A percentile compares a stretch with the other conserved stretches of the same genome.
Conservation (phyloP, 305 asterid genomes). For the Solanum aculeatissimum region DNA sequence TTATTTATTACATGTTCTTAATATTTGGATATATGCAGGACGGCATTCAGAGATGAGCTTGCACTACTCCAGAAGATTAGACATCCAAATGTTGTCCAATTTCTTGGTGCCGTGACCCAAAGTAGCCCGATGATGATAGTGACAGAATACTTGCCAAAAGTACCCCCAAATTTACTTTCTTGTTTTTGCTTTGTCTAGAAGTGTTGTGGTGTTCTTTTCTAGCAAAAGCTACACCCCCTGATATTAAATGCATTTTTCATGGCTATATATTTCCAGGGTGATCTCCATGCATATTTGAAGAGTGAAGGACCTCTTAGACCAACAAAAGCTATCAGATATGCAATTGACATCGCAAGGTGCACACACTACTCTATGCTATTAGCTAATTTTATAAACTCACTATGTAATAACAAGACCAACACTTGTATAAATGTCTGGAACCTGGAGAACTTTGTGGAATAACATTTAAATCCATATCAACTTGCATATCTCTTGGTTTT, state of each 20-base stretch:
- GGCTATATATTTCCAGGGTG: conserved; percentile 40
- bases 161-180: conserved; percentile 7
- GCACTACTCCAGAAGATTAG: conserved; percentile 83
- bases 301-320: conserved; percentile 72
- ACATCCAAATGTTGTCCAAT: conserved; percentile 93
- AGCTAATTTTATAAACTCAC: not conserved
- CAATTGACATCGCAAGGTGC: conserved; percentile 95
- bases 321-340: conserved; percentile 72
- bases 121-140: conserved; percentile 99
- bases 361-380: not conserved
- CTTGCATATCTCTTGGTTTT: not conserved
- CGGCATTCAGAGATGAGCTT: conserved; percentile 84
- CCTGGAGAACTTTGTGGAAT: not conserved
- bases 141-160: conserved; percentile 93
- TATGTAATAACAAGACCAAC: not conserved
- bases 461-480: not conserved
- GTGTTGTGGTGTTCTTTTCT: not conserved
- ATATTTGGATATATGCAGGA: conserved; percentile 30
- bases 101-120: conserved; percentile 97
- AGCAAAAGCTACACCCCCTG: not conserved
- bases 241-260: not conserved
- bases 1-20: not conserved
- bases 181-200: not conserved
- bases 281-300: conserved; percentile 59
- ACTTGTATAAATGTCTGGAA: not conserved